phyloP scores from a whole-genome alignment of 1,139 yeast genomes.

The Suhomyces terraborum region DNA sequence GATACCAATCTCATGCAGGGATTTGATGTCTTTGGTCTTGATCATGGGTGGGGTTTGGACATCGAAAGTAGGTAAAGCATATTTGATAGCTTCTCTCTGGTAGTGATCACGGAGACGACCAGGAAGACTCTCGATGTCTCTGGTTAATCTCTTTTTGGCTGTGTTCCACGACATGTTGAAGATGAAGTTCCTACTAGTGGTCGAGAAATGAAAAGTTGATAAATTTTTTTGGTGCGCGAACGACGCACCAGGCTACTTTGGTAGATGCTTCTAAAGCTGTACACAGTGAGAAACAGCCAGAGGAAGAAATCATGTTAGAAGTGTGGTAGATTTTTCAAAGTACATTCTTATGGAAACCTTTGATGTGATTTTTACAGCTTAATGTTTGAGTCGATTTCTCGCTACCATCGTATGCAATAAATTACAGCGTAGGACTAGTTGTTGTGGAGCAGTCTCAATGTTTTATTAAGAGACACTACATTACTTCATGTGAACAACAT shows the following conservation, averaged over 20 bases:
- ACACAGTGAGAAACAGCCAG: too few species aligned
- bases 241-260: background rate
- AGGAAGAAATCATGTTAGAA: too few species aligned
- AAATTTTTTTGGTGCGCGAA: slow-evolving; percentile 5
- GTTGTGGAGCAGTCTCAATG: too few species aligned
- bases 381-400: background rate
- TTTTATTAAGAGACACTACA: too few species aligned
- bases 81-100: slow-evolving; percentile 28
- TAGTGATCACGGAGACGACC: slow-evolving; percentile 32
- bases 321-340: too few species aligned
- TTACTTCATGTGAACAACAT: background rate
- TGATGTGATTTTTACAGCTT: too few species aligned
- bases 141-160: slow-evolving; percentile 40
- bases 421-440: too few species aligned
- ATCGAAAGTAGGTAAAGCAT: slow-evolving; percentile 42
- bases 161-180: slow-evolving; percentile 41
- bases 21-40: slow-evolving; percentile 32
- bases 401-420: too few species aligned
- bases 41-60: slow-evolving; percentile 22
- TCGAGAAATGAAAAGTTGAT: slow-evolving; percentile 7
- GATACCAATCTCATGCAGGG: slow-evolving; percentile 37
- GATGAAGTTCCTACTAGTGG: background rate
- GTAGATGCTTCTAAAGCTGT: too few species aligned
- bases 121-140: slow-evolving; percentile 39
- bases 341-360: too few species aligned